Evolutionary conservation across 768 basidiomycete genomes (phyloP).

Genomic region (Auricularia auricula-judae): DNA sequence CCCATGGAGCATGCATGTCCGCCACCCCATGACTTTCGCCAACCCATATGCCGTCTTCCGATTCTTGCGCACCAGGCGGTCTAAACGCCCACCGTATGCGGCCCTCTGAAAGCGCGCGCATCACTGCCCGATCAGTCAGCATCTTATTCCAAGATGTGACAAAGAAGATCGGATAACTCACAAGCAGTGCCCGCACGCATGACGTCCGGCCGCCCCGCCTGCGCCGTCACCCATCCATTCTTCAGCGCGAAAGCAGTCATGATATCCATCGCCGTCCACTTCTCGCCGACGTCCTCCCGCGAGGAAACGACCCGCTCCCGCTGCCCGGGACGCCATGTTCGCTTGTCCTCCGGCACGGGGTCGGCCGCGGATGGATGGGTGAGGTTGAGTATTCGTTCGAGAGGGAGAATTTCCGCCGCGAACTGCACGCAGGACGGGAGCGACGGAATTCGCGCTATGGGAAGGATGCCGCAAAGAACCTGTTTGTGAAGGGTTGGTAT

Average conservation of each 20-base stretch:
- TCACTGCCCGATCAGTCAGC: slow-evolving; percentile 33
- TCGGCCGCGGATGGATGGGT: slow-evolving; percentile 31
- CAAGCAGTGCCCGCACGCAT: slow-evolving; percentile 85
- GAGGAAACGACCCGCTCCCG: slow-evolving; percentile 17
- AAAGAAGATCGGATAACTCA: slow-evolving; percentile 30
- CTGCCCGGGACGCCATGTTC: slow-evolving; percentile 60
- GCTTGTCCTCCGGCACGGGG: slow-evolving; percentile 42
- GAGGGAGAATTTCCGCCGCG: slow-evolving; percentile 54
- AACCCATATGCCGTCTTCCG: slow-evolving; percentile 49
- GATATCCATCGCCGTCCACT: slow-evolving; percentile 84
- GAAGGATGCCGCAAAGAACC: slow-evolving; percentile 61
- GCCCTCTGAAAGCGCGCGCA: slow-evolving; percentile 76
- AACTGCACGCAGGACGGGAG: slow-evolving; percentile 75
- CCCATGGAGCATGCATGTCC: slow-evolving; percentile 17
- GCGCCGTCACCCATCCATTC: slow-evolving; percentile 83
- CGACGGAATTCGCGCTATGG: slow-evolving; percentile 76
- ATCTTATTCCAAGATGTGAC: neutral
- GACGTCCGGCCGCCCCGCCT: slow-evolving; percentile 80
- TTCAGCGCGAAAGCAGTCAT: slow-evolving; percentile 64
- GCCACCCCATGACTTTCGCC: slow-evolving; percentile 18
- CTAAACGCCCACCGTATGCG: slow-evolving; percentile 76
- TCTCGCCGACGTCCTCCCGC: slow-evolving; percentile 9
- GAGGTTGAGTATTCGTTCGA: slow-evolving; percentile 61
- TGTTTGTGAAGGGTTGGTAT: slow-evolving; percentile 13
- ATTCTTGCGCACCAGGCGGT: slow-evolving; percentile 41